Base-by-base conservation (phyloP, 345 rosid species). In the Eucalyptus paniculata region DNA sequence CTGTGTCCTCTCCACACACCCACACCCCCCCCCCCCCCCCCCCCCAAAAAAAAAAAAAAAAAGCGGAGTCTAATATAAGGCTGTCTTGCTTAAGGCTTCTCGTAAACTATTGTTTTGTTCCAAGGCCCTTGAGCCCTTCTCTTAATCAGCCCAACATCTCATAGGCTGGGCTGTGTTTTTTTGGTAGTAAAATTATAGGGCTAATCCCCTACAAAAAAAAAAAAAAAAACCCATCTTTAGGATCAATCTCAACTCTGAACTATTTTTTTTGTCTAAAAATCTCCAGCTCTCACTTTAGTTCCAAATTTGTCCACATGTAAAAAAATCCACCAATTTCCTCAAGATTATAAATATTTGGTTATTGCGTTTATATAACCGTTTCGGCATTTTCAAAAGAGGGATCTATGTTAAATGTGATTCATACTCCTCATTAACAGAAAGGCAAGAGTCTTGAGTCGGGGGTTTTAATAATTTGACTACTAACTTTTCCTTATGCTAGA, bases 361-460 rank as follows among this genome's bases (percentile, higher is more conserved):
- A 23, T 56, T 24, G 30, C 14, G 3, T 56, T 56, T 56, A 56
- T 56, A 23, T 3, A 56, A 56, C 6, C 0, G 0, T 4, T 24
- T 24, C 3, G 13, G 6, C 30, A 56, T 56, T 56, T 56, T 24
- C 13, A 56, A 56, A 56, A 10, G 30, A 24, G 30, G 30, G 14
- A 56, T 56, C 13, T 26, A 10, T 56, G 14, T 23, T 56, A 56
- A 56, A 56, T 62, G 69, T 62, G 34, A 1, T 30, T 62, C 18
- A 62, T 62, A 30, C 7, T 60, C 4, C 34, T 28, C 69, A 60
- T 60, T 13, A 13, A 60, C 1, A 30, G 0, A 28, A 60, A 62
- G 2, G 13, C 69, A n/a, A n/a, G n/a, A n/a, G n/a, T n/a, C n/a
- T n/a, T n/a, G n/a, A n/a, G n/a, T n/a, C n/a, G n/a, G n/a, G n/a